phyloP scores from a whole-genome alignment of 371 early-diverging fungal species.

The Actinomucor elegans region DNA sequence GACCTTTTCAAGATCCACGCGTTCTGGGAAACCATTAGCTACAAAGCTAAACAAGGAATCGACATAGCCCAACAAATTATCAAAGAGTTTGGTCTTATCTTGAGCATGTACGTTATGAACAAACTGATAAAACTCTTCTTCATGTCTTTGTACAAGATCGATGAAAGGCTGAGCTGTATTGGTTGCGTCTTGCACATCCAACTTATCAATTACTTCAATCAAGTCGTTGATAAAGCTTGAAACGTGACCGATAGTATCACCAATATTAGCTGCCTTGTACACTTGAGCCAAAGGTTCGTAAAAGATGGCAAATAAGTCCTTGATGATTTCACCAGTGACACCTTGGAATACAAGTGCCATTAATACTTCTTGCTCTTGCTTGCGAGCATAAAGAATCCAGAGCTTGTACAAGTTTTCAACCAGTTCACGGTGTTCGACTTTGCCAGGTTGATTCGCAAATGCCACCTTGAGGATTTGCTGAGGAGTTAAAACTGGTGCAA shows the following conservation, averaged over 20 bases:
- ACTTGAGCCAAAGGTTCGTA: slow-evolving; percentile 67
- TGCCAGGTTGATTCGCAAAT: slow-evolving; percentile 23
- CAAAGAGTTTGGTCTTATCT: slow-evolving; percentile 44
- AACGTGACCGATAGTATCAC: slow-evolving; percentile 59
- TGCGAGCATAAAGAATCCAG: slow-evolving; percentile 49
- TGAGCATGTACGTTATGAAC: slow-evolving; percentile 62
- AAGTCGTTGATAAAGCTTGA: slow-evolving; percentile 60
- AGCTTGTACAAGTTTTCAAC: slow-evolving; percentile 47
- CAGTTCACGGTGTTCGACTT: slow-evolving; percentile 25
- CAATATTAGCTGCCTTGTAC: slow-evolving; percentile 67
- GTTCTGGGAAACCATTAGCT: slow-evolving; percentile 27
- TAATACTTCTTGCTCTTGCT: slow-evolving; percentile 58
- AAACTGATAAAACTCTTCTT: slow-evolving; percentile 59
- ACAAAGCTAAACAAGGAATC: slow-evolving; percentile 32
- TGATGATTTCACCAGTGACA: slow-evolving; percentile 62
- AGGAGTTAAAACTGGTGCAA: slow-evolving; percentile 43
- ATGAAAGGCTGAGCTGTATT: slow-evolving; percentile 47
- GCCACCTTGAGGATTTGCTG: slow-evolving; percentile 42
- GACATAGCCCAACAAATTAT: slow-evolving; percentile 38
- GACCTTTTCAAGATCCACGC: slow-evolving; percentile 22
- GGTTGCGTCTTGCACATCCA: slow-evolving; percentile 34
- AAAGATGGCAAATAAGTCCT: slow-evolving; percentile 63
- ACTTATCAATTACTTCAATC: slow-evolving; percentile 51
- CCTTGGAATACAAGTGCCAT: slow-evolving; percentile 63
- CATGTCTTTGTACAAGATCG: slow-evolving; percentile 53